Evolutionary conservation across 2,329 filamentous ascomycete genomes (phyloP), one percentile per base, ranked within the genome.

Genomic region (Ilyonectria mors-panacis): DNA sequence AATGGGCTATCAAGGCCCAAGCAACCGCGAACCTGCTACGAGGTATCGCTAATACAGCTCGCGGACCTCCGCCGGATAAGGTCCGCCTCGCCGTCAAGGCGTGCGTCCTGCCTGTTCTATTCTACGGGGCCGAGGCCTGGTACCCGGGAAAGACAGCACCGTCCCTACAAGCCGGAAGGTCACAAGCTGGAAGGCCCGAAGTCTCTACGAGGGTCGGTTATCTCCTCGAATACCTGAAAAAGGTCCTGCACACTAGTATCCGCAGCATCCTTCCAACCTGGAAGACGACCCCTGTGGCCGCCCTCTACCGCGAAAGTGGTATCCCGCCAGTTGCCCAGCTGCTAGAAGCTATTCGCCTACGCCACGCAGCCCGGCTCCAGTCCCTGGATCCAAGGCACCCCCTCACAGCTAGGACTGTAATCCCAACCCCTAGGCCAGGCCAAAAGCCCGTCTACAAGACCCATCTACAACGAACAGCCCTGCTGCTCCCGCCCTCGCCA

Each of bases 21-120:
- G 37, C 37, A 4, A 39, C 15, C 2, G 37, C 10, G 2, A 13
- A 39, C 37, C 37, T 39, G 12, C 42, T 63, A n/a, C 12, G 51
- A 17, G 39, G 50, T 1, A 23, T 63, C 28, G 17, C 50, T 2
- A 56, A 56, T 33, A 63, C 51, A 19, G 28, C 37, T 17, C 42
- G 53, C 15, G 55, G 54, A 3, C 53, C 65, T 8, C 65, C 59
- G 0, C 59, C 48, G 2, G 7, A 33, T n/a, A 30, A 28, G 26
- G 48, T 53, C 15, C 48, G 48, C 2, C 26, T n/a, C 6, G 48
- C 48, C 2, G n/a, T 53, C 6, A 33, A 19, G 17, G 28, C 45
- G 1, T 48, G 45, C 21, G 21, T 48, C n/a, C 17, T 19, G 12
- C 45, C 45, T 10, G 4, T 15, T 3, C 45, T 48, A 13, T 21